phyloP scores from a whole-genome alignment of 2,329 filamentous ascomycete genomes.

The Capronia epimyces region DNA sequence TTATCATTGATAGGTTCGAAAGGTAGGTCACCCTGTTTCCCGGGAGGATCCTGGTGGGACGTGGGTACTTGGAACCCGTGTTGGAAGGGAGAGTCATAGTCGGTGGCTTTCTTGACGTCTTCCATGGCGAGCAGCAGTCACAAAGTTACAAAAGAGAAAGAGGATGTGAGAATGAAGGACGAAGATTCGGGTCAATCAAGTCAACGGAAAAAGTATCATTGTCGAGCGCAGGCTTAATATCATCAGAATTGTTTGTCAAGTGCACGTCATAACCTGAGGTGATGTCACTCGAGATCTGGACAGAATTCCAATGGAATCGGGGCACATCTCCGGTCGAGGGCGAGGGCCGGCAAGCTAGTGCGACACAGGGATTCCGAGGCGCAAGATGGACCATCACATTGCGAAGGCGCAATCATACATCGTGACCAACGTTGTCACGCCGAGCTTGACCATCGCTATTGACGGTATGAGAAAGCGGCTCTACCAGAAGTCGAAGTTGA shows the following conservation, averaged over 20 bases:
- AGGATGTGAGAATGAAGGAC: not conserved
- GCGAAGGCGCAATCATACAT: no score
- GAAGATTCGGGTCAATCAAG: not conserved
- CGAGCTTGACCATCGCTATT: no score
- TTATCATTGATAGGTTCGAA: slow-evolving; percentile 58
- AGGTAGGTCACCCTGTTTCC: slow-evolving; percentile 52
- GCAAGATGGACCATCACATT: no score
- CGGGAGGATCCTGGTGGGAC: slow-evolving; percentile 50
- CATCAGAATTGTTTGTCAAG: not conserved
- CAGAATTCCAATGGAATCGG: not conserved
- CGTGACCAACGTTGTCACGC: no score
- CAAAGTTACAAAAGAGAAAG: no score
- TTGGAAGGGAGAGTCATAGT: slow-evolving; percentile 6
- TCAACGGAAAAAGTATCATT: not conserved
- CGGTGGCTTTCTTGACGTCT: slow-evolving; percentile 8
- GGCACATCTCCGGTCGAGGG: not conserved
- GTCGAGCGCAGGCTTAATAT: not conserved
- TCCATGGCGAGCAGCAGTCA: not conserved
- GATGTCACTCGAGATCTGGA: slow-evolving; percentile 3
- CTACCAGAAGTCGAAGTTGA: no score
- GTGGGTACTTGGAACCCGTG: slow-evolving; percentile 41
- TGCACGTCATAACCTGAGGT: slow-evolving; percentile 3
- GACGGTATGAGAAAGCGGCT: no score
- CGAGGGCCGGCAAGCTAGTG: not conserved
- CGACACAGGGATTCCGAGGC: no score